Evolutionary conservation across 306 rosid genomes (phyloP), one percentile per base, ranked within the genome.

Genomic region (Pyrus communis): DNA sequence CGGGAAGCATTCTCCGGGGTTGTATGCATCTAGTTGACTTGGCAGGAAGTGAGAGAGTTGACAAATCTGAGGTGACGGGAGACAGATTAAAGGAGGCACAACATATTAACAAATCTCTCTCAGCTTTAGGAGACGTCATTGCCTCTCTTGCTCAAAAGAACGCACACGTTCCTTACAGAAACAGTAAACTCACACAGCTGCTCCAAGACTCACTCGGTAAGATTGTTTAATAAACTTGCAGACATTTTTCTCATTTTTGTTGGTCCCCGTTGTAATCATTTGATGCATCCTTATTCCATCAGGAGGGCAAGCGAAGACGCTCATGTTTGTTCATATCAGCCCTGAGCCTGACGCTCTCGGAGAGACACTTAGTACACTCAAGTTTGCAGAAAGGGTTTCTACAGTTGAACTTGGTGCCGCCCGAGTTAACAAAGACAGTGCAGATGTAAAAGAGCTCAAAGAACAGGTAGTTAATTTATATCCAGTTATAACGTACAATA

Each of bases 1-100:
- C 97, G 9, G 93, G 96, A 75, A 75, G 75, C 27, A 75, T n/a
- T 14, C 75, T 93, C 70, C 97, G 96, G 2, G 98, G 97, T 42
- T 82, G 91, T 54, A 88, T 96, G 96, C 99, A 96, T 87, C 89
- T 92, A 35, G 97, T 96, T 86, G 99, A 96, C 77, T 80, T 96
- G 67, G 99, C 99, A 78, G 99, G 99, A 81, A 96, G 99, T 81
- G 99, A 96, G 77, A 89, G 99, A 71, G 97, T 90, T 21, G 98
- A 96, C 84, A 96, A 96, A 82, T 89, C 98, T 4, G 98, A 93
- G 80, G 99, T 88, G 49, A 89, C 89, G 1, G 99, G 99, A 27
- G 99, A 96, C 75, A 87, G 99, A 80, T 84, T 96, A 38, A 96
- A 96, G 83, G 99, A 96, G 85, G 99, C 99, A 79, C 96, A 89